Conservation (phyloP, 257 asterid species). For the Avicennia marina region DNA sequence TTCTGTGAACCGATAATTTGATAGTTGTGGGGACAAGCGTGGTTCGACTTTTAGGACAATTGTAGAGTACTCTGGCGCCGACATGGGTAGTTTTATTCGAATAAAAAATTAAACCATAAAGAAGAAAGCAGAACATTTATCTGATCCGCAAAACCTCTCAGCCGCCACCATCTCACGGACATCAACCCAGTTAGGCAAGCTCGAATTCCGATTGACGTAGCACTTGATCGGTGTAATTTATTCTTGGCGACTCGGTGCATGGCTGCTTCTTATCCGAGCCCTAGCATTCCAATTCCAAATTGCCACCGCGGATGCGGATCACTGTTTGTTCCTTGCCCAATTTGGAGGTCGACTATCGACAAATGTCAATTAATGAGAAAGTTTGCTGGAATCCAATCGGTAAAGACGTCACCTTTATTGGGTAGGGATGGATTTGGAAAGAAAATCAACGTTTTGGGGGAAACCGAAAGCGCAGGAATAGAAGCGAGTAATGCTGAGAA, state of each 20-base stretch:
- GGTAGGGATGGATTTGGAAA: slow-evolving; percentile 10
- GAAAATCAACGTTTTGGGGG: slow-evolving; percentile 36
- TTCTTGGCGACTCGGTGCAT: slow-evolving; percentile 9
- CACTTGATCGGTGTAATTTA: no score
- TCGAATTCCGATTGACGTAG: no score
- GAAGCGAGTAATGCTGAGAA: slow-evolving; percentile 41
- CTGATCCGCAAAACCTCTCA: no score
- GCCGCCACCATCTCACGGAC: no score
- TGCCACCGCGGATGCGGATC: slow-evolving; percentile 1
- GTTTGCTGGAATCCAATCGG: slow-evolving; percentile 21
- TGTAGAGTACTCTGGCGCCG: no score
- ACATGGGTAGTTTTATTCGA: no score
- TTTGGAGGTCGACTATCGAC: slow-evolving; percentile 12
- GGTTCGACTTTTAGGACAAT: no score
- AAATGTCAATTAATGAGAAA: slow-evolving; percentile 11
- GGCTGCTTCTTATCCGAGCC: slow-evolving; percentile 35
- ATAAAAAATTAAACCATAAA: no score
- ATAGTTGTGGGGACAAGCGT: no score
- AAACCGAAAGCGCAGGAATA: slow-evolving; percentile 24
- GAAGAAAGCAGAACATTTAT: no score
- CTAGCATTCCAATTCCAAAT: slow-evolving; percentile 34
- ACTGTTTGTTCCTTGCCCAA: not conserved
- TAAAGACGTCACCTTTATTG: not conserved
- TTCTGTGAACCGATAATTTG: no score
- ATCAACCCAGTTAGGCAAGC: no score